Percentiles rank a stretch among this genome's conserved stretches.
Evolutionary conservation across 352 stramenopile genomes (phyloP).

Genomic region (Lagenidium giganteum): DNA sequence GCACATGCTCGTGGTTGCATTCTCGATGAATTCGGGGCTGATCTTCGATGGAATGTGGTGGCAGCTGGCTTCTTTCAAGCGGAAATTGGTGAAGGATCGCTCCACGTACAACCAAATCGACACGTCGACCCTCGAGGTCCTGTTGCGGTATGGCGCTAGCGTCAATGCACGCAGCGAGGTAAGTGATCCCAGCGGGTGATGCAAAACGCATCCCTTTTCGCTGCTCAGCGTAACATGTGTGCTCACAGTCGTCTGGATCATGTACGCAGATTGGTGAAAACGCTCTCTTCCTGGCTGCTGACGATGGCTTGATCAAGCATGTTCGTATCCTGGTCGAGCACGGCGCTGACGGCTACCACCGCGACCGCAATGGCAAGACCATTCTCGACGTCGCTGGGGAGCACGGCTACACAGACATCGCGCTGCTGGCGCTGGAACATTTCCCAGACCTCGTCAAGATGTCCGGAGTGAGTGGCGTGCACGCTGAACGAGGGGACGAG

Average conservation of each 20-base stretch:
- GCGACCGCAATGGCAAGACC: constrained; percentile 23
- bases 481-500: neutral
- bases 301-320: constrained; percentile 41
- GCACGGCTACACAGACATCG: constrained; percentile 33
- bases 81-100: constrained; percentile 23
- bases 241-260: neutral
- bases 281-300: constrained; percentile 25
- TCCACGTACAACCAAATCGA: constrained; percentile 36
- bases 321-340: constrained; percentile 33
- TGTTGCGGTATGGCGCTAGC: constrained; percentile 22
- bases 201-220: too few relatives aligned
- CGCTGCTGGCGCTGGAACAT: constrained; percentile 19
- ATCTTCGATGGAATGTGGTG: neutral
- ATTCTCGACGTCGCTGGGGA: constrained; percentile 33
- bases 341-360: constrained; percentile 20
- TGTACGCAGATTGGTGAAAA: constrained; percentile 22
- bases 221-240: too few relatives aligned
- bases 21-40: neutral
- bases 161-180: constrained; percentile 28
- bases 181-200: neutral
- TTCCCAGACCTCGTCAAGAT: constrained; percentile 8
- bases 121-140: constrained; percentile 31
- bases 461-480: constrained; percentile 3
- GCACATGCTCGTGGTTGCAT: neutral
- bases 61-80: constrained; percentile 27